Evolutionary conservation across 106 monocot genomes (phyloP), one percentile per base, ranked within the genome.

Genomic region (Chionographis japonica): DNA sequence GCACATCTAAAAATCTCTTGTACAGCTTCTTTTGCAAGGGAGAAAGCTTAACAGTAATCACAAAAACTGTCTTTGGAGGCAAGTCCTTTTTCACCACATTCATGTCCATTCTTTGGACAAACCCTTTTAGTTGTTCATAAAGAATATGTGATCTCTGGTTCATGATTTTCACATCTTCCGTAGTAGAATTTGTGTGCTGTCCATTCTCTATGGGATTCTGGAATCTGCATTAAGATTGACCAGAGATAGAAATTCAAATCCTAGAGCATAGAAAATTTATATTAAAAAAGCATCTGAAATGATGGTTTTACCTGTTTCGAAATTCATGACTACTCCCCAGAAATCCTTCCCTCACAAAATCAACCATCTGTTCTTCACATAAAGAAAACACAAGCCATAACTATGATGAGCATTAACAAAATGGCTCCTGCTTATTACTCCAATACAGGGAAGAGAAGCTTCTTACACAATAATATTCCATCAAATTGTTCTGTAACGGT

Each of bases 391-490:
- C 10, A 39, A 14, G 6, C 9, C 72, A 72, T 17, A 54, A 56
- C 6, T 6, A 61, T 5, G 16, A 68, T 2, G 46, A 70, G 37
- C 12, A 2, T 54, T 46, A 68, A 67, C 43, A 27, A 63, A 61
- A 57, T 42, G 19, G 53, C 6, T 10, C 18, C 41, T 12, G 42
- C 17, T 19, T 5, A 61, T 7, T 20, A 37, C 8, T 15, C 12
- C 8, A 61, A 42, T 46, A 20, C 55, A 35, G 27, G 43, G 42
- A 41, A 40, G 51, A 59, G 36, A 53, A 54, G 8, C 41, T 64
- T 63, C 92, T 85, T 87, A 97, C 97, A 83, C 97, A 97, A 72
- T 89, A 97, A 83, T 97, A 97, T 67, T 97, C 97, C 97, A 97
- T 97, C 61, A 97, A 54, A 79, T 97, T 97, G 72, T 97, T 97